Base-by-base conservation (phyloP, 1,284 basidiomycete genomes). In the Lentinula novae-zelandiae region DNA sequence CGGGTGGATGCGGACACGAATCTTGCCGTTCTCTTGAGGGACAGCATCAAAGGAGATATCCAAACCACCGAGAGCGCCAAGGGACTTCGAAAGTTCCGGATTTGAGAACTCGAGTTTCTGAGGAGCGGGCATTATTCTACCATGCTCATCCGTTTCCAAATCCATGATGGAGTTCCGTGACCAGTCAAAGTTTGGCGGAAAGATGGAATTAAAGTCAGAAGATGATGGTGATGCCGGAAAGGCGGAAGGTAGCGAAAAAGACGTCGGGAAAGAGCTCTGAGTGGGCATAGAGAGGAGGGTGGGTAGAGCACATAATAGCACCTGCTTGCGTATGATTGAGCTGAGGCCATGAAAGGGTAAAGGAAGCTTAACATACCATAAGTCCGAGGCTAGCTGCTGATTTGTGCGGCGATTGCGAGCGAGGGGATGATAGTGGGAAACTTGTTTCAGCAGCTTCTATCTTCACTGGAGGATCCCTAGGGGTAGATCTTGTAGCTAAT, bases 11-110 rank as follows among this genome's bases (percentile, higher is more conserved):
- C 84, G 80, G 48, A 90, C 87, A 61, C 85, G 85, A 66, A 90
- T 86, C 73, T 84, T 87, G 61, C 88, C 86, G 68, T 87, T 82
- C 65, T 86, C 81, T 51, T 80, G 77, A 42, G 84, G 75, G 40
- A 77, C 78, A 44, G 86, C 76, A 64, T 89, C 87, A 67, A 91
- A 89, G 49, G 86, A 87, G 69, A 92, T 85, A 66, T 88, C 84
- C 58, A 91, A 74, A 52, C 80, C 83, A 61, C 80, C 80, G 52
- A 88, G 75, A 54, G 70, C 73, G 60, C 76, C 81, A 39, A 82
- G 76, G 40, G 78, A 76, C 55, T 79, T 79, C 53, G 77, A 67
- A 63, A 83, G 79, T 31, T 78, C 74, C 57, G 78, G 79, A 13
- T 56, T 60, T 20, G 78, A 73, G 65, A 87, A 83, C 68, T 85